phyloP scores from a whole-genome alignment of 164 flowering plant species.

The Vitis rotundifolia region DNA sequence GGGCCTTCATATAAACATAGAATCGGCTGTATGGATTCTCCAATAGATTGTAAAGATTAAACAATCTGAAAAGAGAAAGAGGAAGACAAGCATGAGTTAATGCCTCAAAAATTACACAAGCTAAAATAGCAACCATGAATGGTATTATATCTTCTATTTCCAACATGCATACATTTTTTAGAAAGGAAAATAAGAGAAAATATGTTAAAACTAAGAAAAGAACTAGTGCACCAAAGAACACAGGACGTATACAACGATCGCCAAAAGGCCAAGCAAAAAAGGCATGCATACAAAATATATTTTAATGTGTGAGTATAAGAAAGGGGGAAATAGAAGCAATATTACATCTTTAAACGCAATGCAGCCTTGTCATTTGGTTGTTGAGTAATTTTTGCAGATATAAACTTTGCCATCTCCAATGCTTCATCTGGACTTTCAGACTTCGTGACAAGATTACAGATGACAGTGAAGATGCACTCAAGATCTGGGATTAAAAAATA shows the following conservation, averaged over 20 bases:
- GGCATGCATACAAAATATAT: no score
- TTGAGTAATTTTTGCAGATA: slow-evolving; percentile 61
- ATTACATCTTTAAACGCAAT: slow-evolving; percentile 87
- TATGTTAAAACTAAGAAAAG: no score
- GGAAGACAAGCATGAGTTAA: slow-evolving; percentile 13
- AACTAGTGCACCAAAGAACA: no score
- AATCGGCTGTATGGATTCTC: slow-evolving; percentile 76
- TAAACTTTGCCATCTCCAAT: slow-evolving; percentile 78
- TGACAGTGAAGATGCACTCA: slow-evolving; percentile 82
- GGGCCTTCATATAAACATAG: slow-evolving; percentile 79
- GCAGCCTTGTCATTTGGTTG: slow-evolving; percentile 86
- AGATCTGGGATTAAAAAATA: slow-evolving; percentile 49
- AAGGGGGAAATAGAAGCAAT: background rate
- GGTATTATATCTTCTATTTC: no score
- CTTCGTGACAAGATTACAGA: slow-evolving; percentile 85
- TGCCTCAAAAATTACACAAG: background rate
- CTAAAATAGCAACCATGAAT: slow-evolving; percentile 1
- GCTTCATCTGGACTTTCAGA: slow-evolving; percentile 68
- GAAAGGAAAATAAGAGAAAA: no score
- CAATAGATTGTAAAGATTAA: slow-evolving; percentile 88
- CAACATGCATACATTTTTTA: no score
- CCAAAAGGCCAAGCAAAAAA: no score
- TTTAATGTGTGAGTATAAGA: no score
- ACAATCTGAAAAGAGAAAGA: slow-evolving; percentile 55
- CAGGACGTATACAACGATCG: no score